Evolutionary conservation across 2,329 filamentous ascomycete species (phyloP), one percentile per base, ranked within the genome.

Genomic region (Fusarium sp.): DNA sequence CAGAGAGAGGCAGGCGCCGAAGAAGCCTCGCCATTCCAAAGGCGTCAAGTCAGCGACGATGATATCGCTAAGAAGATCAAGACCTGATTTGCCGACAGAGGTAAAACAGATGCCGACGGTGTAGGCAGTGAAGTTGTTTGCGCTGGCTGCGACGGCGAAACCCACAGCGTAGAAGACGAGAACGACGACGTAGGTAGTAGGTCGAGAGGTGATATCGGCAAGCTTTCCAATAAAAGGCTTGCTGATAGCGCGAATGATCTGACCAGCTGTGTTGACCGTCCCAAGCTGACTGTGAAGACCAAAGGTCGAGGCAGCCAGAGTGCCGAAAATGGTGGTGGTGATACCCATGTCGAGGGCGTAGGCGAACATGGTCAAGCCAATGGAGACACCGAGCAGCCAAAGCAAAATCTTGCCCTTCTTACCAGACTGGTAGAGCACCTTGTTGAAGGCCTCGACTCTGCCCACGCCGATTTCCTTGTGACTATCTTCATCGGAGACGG

Each of bases 201-300:
- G 78, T 9, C 78, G 76, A 8, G 78, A 79, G 17, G 78, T 79
- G 22, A 79, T 79, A 46, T 79, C 78, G 15, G 78, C 70, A 40
- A 80, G 62, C 71, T 80, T 80, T 44, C 77, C 78, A 54, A 78
- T 77, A 32, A 79, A 79, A 3, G 78, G 78, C 71, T 79, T 79
- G 75, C 76, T 77, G 50, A 79, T 77, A 51, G 78, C 78, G 2
- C 76, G 75, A 62, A 79, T 79, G 59, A 79, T 79, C 52, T 77
- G 74, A 20, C 75, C 74, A 15, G 70, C 68, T 11, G 72, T 79
- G 30, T 55, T 75, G 58, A 79, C 76, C 39, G 78, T 70, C 4
- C 65, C 77, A 14, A 79, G 75, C 44, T 69, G 65, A 51, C 75
- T 75, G 65, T 79, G 77, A 35, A 72, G 48, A 0, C 71, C 71